These are phyloP conservation scores for Neurospora crassa DNA, from an alignment of 2,329 filamentous ascomycete genomes.

Conservation along the genomic window DNA sequence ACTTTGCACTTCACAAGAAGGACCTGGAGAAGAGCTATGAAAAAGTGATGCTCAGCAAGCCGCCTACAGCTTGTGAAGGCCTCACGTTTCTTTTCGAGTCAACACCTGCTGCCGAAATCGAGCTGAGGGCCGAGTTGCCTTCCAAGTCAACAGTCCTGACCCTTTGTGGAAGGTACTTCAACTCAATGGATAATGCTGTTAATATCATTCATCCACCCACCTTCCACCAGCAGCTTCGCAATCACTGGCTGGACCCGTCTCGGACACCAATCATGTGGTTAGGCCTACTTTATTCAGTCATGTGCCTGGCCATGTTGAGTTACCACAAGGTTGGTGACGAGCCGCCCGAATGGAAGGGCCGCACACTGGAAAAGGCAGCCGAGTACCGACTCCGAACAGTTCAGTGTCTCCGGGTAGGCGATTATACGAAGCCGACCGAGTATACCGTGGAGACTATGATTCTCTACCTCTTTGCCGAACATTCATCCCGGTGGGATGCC, in stretches of 20 bases:
- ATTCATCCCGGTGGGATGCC: conserved; percentile 62
- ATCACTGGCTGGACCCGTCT: conserved; percentile 61
- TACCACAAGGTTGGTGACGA: conserved; percentile 74
- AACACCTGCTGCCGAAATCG: conserved; percentile 59
- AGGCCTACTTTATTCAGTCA: conserved; percentile 64
- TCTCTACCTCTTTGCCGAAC: conserved; percentile 67
- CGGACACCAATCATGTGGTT: conserved; percentile 71
- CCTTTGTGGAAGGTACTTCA: conserved; percentile 83
- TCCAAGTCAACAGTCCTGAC: conserved; percentile 75
- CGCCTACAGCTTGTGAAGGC: conserved; percentile 48
- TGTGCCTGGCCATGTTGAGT: conserved; percentile 69
- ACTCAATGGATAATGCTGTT: conserved; percentile 62
- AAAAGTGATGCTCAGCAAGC: conserved; percentile 61
- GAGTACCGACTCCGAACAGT: conserved; percentile 65
- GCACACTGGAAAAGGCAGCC: conserved; percentile 46
- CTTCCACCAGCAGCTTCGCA: conserved; percentile 63
- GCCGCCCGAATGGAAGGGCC: conserved; percentile 67
- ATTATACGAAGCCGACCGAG: conserved; percentile 66
- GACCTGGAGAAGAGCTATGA: conserved; percentile 77
- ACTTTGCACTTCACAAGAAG: conserved; percentile 78
- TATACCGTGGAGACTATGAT: conserved; percentile 73
- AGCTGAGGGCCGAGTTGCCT: conserved; percentile 72
- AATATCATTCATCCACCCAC: conserved; percentile 75
- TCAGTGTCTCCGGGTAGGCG: conserved; percentile 65
- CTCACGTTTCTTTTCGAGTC: conserved; percentile 74